Evolutionary conservation across 805 yeast genomes (phyloP), one percentile per base, ranked within the genome.

Genomic region (Candida caryicola): DNA sequence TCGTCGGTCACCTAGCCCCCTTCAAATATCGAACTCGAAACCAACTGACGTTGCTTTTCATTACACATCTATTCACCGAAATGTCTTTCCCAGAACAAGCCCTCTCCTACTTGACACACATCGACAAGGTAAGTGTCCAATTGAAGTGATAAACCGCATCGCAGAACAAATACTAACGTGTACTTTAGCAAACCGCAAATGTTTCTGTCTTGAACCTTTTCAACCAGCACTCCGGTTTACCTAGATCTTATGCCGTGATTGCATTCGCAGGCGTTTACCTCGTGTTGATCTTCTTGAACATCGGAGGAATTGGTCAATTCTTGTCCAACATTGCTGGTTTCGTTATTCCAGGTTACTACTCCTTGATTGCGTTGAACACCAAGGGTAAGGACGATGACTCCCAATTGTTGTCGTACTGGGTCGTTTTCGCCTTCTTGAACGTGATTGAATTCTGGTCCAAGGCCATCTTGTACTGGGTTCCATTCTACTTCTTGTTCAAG

Each of bases 361-460:
- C 98, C 6, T 71, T 93, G 45, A 60, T 77, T 46, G 98, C 99
- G 16, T 73, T 93, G 49, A 85, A 81, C 62, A 84, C 96, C 16
- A 48, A 78, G 7, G 57, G 76, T 13, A 66, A 80, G 29, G 65
- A 69, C 30, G 97, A 91, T 62, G 99, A 93, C 65, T 81, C 93
- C 33, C 82, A 84, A 61, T 78, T 86, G 60, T 77, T 93, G 57
- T 86, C 97, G 10, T 93, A 93, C 74, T 93, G 99, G 99, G 96
- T 93, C 41, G 95, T 93, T n/a, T 93, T 86, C 60, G 95, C 96
- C 12, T 81, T 82, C 53, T 78, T 93, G 70, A 87, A 82, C 62
- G 90, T 93, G 37, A 60, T 88, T 55, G 99, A 93, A 71, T 93
- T 88, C 76, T 93, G 97, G 98, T 82, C 96, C 38, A 79, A 81